These are phyloP conservation scores for Betula pendula DNA, from an alignment of 306 rosid genomes.

Conservation along the genomic window DNA sequence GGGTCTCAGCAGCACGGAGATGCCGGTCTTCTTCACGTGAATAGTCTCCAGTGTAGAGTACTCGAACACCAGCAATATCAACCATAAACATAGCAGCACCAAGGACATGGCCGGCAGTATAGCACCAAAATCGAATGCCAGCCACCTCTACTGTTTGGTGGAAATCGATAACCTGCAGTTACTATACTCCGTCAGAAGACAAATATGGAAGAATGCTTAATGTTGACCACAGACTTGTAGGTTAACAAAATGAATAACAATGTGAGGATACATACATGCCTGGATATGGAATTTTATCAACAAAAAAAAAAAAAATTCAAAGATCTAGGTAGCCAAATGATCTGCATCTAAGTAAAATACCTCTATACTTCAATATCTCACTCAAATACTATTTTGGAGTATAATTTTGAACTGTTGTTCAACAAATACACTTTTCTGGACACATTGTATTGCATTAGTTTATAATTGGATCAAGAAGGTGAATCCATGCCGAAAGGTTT, in stretches of 20 bases:
- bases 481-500: background rate
- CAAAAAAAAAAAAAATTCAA: background rate
- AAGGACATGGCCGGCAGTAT: slow-evolving; percentile 95
- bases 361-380: background rate
- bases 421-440: background rate
- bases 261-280: background rate
- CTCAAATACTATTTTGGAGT: background rate
- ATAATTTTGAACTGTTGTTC: background rate
- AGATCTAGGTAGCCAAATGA: background rate
- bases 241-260: background rate
- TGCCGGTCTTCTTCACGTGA: slow-evolving; percentile 97
- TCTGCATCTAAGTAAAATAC: background rate
- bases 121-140: slow-evolving; percentile 96
- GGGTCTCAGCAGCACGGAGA: slow-evolving; percentile 96
- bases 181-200: slow-evolving; percentile 23
- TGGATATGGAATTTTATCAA: background rate
- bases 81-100: slow-evolving; percentile 99
- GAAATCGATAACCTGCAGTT: slow-evolving; percentile 87
- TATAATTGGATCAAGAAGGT: background rate
- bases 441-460: background rate
- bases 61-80: slow-evolving; percentile 91
- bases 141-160: slow-evolving; percentile 92
- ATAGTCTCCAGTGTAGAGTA: slow-evolving; percentile 95
- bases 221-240: background rate
- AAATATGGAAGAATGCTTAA: background rate